These are phyloP conservation scores for Phytophthora hibernalis DNA, from an alignment of 352 stramenopile genomes.

Conservation along the genomic window DNA sequence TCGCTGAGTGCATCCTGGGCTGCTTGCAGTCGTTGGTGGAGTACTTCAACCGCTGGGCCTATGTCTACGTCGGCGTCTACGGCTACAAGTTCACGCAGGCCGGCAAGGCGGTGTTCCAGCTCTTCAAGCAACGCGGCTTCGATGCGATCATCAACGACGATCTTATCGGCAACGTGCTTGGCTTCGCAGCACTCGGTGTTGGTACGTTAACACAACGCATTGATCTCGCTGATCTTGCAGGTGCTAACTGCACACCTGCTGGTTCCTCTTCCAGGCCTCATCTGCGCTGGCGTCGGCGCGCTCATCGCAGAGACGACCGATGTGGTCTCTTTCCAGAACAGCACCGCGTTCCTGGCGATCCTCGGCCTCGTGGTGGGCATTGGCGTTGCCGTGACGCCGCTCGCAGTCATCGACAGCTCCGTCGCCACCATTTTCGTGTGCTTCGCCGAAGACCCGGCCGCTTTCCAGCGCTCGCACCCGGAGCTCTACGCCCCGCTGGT, in stretches of 20 bases:
- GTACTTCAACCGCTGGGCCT: conserved; percentile 95
- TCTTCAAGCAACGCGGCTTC: conserved; percentile 95
- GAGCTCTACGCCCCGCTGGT: conserved; percentile 86
- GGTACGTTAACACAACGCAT: conserved; percentile 43
- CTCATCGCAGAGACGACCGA: conserved; percentile 60
- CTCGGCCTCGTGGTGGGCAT: conserved; percentile 92
- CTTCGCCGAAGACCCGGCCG: conserved; percentile 93
- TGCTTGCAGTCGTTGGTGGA: conserved; percentile 89
- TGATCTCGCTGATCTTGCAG: neutral
- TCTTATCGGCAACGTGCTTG: conserved; percentile 92
- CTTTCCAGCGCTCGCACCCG: conserved; percentile 82
- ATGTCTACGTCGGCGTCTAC: conserved; percentile 95
- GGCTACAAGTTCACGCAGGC: conserved; percentile 95
- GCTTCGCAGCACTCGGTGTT: conserved; percentile 90
- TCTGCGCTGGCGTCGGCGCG: conserved; percentile 69
- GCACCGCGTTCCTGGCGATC: conserved; percentile 75
- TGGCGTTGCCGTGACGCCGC: conserved; percentile 88
- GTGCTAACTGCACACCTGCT: neutral
- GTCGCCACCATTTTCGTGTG: conserved; percentile 97
- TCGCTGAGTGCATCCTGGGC: conserved; percentile 85
- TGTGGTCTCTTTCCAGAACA: conserved; percentile 68
- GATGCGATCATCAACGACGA: conserved; percentile 97
- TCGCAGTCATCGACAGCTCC: conserved; percentile 94
- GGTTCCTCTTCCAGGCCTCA: conserved; percentile 50
- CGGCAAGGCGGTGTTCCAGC: conserved; percentile 91